phyloP scores from a whole-genome alignment of 1,284 basidiomycete genomes.

The Trametes sp. region DNA sequence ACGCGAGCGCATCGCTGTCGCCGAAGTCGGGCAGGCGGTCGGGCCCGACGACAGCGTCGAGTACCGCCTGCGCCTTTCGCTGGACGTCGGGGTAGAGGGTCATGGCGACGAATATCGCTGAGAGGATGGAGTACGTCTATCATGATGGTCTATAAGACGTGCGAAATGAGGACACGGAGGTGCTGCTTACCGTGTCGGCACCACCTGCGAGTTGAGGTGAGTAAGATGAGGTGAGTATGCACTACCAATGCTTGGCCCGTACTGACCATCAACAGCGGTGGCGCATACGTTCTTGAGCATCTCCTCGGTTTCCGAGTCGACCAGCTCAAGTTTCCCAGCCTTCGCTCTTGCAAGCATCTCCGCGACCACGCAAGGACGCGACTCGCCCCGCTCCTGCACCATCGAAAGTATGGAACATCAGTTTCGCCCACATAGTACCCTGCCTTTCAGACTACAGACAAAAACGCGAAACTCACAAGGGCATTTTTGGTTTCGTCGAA shows the following conservation, averaged over 20 bases:
- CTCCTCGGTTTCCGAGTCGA: background rate
- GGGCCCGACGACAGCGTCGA: slow-evolving; percentile 36
- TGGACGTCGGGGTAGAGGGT: background rate
- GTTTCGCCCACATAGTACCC: no score
- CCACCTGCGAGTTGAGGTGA: slow-evolving; percentile 15
- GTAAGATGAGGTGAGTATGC: no score
- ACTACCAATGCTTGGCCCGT: no score
- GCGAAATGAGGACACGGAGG: no score
- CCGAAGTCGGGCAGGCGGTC: slow-evolving; percentile 36
- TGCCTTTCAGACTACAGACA: no score
- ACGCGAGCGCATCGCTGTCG: slow-evolving; percentile 38
- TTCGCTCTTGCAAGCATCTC: background rate
- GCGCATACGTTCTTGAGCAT: slow-evolving; percentile 5
- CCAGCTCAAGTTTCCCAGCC: background rate
- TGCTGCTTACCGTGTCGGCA: slow-evolving; percentile 26
- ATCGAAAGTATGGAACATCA: background rate
- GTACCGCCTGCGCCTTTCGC: slow-evolving; percentile 25
- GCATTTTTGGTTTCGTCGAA: slow-evolving; percentile 10
- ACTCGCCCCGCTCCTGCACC: background rate
- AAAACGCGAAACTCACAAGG: slow-evolving; percentile 2
- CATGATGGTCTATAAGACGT: background rate
- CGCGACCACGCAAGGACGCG: background rate
- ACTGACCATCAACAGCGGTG: slow-evolving; percentile 15
- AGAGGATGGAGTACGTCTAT: slow-evolving; percentile 27
- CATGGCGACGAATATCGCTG: background rate